phyloP scores from a whole-genome alignment of 1,284 basidiomycete species.

The Anthracocystis setariae region DNA sequence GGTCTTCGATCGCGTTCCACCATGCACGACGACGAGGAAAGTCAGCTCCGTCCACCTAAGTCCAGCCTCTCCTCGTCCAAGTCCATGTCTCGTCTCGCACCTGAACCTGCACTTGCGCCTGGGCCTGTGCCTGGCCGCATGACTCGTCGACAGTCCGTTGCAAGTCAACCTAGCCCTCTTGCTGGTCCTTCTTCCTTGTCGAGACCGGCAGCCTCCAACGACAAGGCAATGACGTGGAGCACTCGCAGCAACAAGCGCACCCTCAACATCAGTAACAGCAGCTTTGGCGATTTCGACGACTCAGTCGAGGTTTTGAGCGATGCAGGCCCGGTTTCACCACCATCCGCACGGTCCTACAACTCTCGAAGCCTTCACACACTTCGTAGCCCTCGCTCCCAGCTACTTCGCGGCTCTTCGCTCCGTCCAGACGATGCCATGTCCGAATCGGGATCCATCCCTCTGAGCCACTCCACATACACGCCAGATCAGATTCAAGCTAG shows the following conservation, averaged over 20 bases:
- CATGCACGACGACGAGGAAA: slow-evolving; percentile 39
- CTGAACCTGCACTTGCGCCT: slow-evolving; percentile 20
- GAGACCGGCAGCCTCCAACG: slow-evolving; percentile 4
- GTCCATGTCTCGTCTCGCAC: slow-evolving; percentile 33
- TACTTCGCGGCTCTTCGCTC: slow-evolving; percentile 40
- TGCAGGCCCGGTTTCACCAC: slow-evolving; percentile 24
- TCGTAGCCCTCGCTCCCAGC: slow-evolving; percentile 37
- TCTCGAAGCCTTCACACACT: slow-evolving; percentile 16
- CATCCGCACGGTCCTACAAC: slow-evolving; percentile 12
- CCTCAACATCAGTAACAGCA: slow-evolving; percentile 13
- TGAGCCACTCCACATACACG: slow-evolving; percentile 45
- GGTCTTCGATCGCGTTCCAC: slow-evolving; percentile 39
- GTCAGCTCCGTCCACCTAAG: slow-evolving; percentile 25
- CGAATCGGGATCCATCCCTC: slow-evolving; percentile 31
- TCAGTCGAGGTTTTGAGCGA: slow-evolving; percentile 20
- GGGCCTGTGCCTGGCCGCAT: slow-evolving; percentile 20
- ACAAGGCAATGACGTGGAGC: slow-evolving; percentile 30
- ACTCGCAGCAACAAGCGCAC: slow-evolving; percentile 31
- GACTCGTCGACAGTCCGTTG: slow-evolving; percentile 13
- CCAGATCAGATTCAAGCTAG: too few relatives aligned
- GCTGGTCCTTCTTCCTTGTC: slow-evolving; percentile 31
- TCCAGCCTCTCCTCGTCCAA: slow-evolving; percentile 19
- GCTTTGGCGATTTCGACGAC: slow-evolving; percentile 8
- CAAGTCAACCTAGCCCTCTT: slow-evolving; percentile 8
- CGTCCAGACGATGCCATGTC: slow-evolving; percentile 51